These are phyloP conservation scores for Tuber borchii DNA, from an alignment of 495 filamentous ascomycete species.

Conservation along the genomic window DNA sequence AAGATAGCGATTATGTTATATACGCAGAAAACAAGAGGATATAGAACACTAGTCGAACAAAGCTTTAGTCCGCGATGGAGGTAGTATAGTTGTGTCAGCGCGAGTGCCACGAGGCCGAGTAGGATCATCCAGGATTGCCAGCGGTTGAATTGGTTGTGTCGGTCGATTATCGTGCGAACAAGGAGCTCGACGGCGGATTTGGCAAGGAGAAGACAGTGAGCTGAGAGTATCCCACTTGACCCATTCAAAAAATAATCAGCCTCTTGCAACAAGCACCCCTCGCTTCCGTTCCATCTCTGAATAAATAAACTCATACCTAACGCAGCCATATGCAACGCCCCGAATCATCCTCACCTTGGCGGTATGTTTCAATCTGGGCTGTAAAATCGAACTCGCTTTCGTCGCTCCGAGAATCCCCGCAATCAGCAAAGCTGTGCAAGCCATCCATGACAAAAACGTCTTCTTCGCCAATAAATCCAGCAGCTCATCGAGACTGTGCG, in stretches of 20 bases:
- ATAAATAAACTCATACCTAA: slow-evolving; percentile 46
- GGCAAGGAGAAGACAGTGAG: slow-evolving; percentile 84
- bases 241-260: background rate
- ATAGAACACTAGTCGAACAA: slow-evolving; percentile 90
- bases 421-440: slow-evolving; percentile 65
- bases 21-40: slow-evolving; percentile 96
- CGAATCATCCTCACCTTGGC: slow-evolving; percentile 52
- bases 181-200: slow-evolving; percentile 96
- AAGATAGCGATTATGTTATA: slow-evolving; percentile 99
- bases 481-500: slow-evolving; percentile 78
- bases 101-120: slow-evolving; percentile 70
- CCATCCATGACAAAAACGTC: slow-evolving; percentile 89
- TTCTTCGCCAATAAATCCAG: slow-evolving; percentile 64
- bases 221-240: slow-evolving; percentile 77
- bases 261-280: background rate
- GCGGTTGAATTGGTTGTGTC: slow-evolving; percentile 87
- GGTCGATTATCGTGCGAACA: slow-evolving; percentile 83
- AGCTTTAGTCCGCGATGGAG: slow-evolving; percentile 88
- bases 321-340: slow-evolving; percentile 79
- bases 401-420: slow-evolving; percentile 58
- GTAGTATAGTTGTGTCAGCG: slow-evolving; percentile 88
- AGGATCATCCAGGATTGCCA: slow-evolving; percentile 97
- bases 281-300: slow-evolving; percentile 8
- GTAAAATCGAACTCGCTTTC: slow-evolving; percentile 43
- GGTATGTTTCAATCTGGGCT: slow-evolving; percentile 26